A percentile compares a stretch with the other conserved stretches of the same genome.
Conservation (phyloP, 331 rosid species). For the Malus hybrid region DNA sequence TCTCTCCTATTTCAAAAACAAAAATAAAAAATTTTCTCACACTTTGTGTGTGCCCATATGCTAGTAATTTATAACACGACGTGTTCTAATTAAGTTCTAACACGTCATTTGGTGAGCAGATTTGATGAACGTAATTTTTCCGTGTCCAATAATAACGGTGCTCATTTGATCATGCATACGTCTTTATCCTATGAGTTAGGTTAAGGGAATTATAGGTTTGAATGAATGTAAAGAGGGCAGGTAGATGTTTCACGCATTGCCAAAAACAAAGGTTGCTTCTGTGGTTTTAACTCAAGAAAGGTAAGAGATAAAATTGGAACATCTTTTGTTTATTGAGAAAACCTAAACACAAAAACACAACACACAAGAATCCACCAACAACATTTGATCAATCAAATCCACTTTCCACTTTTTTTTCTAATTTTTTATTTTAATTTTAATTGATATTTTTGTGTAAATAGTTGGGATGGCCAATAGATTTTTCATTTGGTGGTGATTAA, state of each 20-base stretch:
- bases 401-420: background rate
- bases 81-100: too few relatives aligned
- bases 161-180: too few relatives aligned
- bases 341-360: background rate
- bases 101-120: too few relatives aligned
- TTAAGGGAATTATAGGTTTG: background rate
- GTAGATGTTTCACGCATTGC: background rate
- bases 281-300: background rate
- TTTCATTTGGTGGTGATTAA: background rate
- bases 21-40: too few relatives aligned
- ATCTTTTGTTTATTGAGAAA: background rate
- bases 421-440: background rate
- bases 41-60: too few relatives aligned
- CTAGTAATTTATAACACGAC: too few relatives aligned
- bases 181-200: too few relatives aligned
- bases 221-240: background rate
- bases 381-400: background rate
- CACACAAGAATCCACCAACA: background rate
- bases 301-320: background rate
- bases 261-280: background rate
- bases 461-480: slow-evolving; percentile 1
- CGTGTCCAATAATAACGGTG: too few relatives aligned
- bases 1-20: too few relatives aligned
- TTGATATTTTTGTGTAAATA: background rate
- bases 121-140: too few relatives aligned